Conservation (phyloP, 176 grass and related monocot genomes). For the Aegilops tauschii region DNA sequence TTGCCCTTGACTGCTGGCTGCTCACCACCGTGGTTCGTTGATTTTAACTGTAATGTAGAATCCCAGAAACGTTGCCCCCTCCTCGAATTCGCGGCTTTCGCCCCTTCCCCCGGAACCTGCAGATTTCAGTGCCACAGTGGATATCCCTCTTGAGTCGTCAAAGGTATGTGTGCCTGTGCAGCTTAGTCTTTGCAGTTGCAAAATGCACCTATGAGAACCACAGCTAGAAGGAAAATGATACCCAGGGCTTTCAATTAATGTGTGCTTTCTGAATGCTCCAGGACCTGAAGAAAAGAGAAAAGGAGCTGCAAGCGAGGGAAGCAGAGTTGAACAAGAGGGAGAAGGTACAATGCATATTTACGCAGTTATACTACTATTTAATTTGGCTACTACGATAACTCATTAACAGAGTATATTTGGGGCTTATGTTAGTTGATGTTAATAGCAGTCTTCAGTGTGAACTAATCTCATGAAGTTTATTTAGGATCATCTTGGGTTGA, state of each 20-base stretch:
- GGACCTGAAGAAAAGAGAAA: slow-evolving; percentile 93
- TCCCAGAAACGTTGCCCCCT: slow-evolving; percentile 58
- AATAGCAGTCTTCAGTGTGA: neutral
- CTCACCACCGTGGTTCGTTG: neutral
- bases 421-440: neutral
- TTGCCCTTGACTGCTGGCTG: neutral
- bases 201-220: neutral
- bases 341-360: slow-evolving; percentile 46
- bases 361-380: neutral
- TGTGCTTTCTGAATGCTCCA: slow-evolving; percentile 26
- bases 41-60: slow-evolving; percentile 43
- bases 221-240: neutral
- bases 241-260: neutral
- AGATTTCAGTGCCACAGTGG: slow-evolving; percentile 66
- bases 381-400: neutral
- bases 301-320: slow-evolving; percentile 89
- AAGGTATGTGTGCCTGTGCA: slow-evolving; percentile 51
- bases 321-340: slow-evolving; percentile 91
- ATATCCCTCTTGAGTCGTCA: slow-evolving; percentile 81
- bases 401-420: neutral
- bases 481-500: neutral
- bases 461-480: slow-evolving; percentile 5
- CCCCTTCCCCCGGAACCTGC: slow-evolving; percentile 87
- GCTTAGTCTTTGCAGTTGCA: neutral
- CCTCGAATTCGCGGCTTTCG: slow-evolving; percentile 79